Conservation (phyloP, 2,329 filamentous ascomycete species). For the Penicillium sp. region DNA sequence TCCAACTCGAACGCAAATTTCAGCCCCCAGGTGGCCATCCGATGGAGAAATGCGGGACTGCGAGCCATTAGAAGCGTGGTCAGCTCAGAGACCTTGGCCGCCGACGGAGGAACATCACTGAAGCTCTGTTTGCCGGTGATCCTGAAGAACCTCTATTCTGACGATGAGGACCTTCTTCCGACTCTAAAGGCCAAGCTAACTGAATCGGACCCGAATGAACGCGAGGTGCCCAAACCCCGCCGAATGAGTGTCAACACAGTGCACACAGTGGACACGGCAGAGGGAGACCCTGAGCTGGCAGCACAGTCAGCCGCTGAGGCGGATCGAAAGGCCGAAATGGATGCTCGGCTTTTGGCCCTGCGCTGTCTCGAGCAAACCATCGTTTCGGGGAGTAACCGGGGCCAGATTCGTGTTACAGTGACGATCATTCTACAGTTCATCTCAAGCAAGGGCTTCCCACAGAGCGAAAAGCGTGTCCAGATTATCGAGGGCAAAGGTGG, state of each 20-base stretch:
- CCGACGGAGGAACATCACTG: constrained; percentile 73
- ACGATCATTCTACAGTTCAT: constrained; percentile 73
- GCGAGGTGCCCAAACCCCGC: constrained; percentile 62
- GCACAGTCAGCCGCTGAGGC: constrained; percentile 80
- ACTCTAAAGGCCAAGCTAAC: constrained; percentile 66
- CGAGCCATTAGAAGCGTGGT: constrained; percentile 79
- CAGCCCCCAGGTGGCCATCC: constrained; percentile 71
- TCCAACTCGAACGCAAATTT: constrained; percentile 50
- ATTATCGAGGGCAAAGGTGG: constrained; percentile 42
- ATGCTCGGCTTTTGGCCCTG: constrained; percentile 78
- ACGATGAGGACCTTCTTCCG: constrained; percentile 61
- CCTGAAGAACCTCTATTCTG: constrained; percentile 77
- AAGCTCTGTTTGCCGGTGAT: constrained; percentile 78
- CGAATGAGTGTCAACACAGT: constrained; percentile 79
- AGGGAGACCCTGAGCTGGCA: constrained; percentile 64
- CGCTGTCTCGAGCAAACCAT: constrained; percentile 87
- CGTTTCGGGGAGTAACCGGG: constrained; percentile 69
- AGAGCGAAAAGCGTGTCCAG: constrained; percentile 49
- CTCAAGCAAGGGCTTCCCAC: constrained; percentile 52
- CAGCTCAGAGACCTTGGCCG: constrained; percentile 72
- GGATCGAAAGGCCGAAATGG: constrained; percentile 84
- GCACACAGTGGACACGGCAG: constrained; percentile 66
- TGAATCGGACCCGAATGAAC: constrained; percentile 65
- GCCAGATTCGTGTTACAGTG: constrained; percentile 77
- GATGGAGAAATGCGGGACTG: constrained; percentile 72